Base-by-base conservation (phyloP, 2,329 filamentous ascomycete genomes). In the Sporothrix sp. region DNA sequence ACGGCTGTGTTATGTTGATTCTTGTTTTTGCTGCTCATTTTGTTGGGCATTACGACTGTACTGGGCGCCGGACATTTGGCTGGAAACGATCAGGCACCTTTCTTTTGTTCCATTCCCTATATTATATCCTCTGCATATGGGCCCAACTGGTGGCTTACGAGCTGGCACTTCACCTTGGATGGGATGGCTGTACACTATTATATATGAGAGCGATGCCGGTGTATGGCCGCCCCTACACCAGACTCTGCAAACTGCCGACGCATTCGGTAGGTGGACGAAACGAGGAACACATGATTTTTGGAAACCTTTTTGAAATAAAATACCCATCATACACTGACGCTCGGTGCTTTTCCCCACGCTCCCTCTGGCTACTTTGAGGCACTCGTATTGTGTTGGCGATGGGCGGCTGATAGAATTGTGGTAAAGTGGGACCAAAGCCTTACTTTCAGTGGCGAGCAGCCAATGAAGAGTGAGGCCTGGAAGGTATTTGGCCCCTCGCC, bases 31-130 rank as follows among this genome's bases (percentile, higher is more conserved):
- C 14, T 13, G 4, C 45, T 13, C 36, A 20, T 42, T 33, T 32
- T 40, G 25, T 36, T 40, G n/a, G 35, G 20, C 27, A 39, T 48
- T 39, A 48, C 30, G 46, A 48, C 27, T 39, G 46, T 39, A 27
- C 33, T 25, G 28, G 27, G 27, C 28, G 13, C 14, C 46, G 36
- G 36, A 23, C 36, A 18, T 39, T 32, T 40, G 46, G 45, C 46
- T 39, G 27, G 36, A 40, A 40, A 40, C 25, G 46, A 25, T 23
- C 30, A 33, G 23, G 28, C 28, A 35, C 43, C 14, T 35, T 47
- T 47, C 33, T 13, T 47, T 47, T 37, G 32, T 47, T 20, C 27
- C 23, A n/a, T n/a, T n/a, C n/a, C n/a, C n/a, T n/a, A 16, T 42
- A 6, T 20, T 47, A 36, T 40, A 35, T 42, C 7, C 18, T 20